phyloP scores from a whole-genome alignment of 495 filamentous ascomycete genomes.

The Aspergillus conjunctus region DNA sequence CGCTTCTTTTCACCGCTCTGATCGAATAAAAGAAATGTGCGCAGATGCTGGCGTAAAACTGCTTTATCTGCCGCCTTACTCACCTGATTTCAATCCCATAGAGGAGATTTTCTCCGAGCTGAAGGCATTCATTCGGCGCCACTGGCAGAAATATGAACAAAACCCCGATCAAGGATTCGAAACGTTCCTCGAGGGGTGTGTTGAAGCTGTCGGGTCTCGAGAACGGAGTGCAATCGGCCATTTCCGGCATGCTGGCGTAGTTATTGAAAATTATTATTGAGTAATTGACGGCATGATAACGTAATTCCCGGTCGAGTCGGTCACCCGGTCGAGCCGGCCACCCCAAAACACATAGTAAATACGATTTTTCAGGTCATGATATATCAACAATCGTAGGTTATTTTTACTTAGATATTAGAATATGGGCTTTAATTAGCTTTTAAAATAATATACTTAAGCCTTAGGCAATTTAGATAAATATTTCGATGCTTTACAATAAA shows the following conservation, averaged over 20 bases:
- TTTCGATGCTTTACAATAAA: too few relatives aligned
- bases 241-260: conserved; percentile 30
- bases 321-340: too few relatives aligned
- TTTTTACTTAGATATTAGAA: too few relatives aligned
- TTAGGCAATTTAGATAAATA: too few relatives aligned
- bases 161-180: conserved; percentile 39
- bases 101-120: conserved; percentile 35
- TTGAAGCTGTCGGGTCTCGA: conserved; percentile 29
- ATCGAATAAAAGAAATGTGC: conserved; percentile 38
- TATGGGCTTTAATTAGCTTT: too few relatives aligned
- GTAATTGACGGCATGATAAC: too few relatives aligned
- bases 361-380: too few relatives aligned
- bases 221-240: conserved; percentile 29
- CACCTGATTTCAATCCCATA: conserved; percentile 34
- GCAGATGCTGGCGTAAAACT: conserved; percentile 39
- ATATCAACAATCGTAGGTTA: too few relatives aligned
- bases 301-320: too few relatives aligned
- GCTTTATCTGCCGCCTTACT: conserved; percentile 34
- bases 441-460: too few relatives aligned
- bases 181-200: conserved; percentile 31
- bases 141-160: conserved; percentile 28
- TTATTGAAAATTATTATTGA: conserved; percentile 19
- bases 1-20: conserved; percentile 41
- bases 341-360: too few relatives aligned
- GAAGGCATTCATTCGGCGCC: conserved; percentile 26